Base-by-base conservation (phyloP, 2,329 filamentous ascomycete genomes). In the Chaetomiaceae sp. region DNA sequence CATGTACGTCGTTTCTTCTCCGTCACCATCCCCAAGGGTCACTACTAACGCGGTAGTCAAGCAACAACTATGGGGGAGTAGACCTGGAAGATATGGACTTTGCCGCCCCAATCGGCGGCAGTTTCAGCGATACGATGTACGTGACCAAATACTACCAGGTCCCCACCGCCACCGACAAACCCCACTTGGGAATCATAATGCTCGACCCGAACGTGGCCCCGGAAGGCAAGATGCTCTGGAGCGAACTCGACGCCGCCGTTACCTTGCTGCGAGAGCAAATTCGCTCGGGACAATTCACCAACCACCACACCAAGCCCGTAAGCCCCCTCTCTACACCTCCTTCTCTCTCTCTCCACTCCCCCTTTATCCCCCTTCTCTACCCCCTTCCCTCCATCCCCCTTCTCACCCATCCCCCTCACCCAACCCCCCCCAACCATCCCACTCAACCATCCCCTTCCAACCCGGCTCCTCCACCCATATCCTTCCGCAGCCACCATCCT, bases 261-360 rank as follows among this genome's bases (percentile, higher is more conserved):
- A 18, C 16, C 14, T 29, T 29, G 16, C 3, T 45, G 7, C 8
- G 25, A 18, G 16, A 18, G 16, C 32, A 32, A 14, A 11, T 13
- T n/a, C 25, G 27, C 25, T 32, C 4, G n/a, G 32, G 23, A 11
- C n/a, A 36, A 21, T 33, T 38, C 33, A 40, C 48, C 48, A 14
- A 51, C 33, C 48, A 45, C 18, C 48, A 51, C 41, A 51, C 48
- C 41, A 51, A 38, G 14, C 48, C 48, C 1, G 48, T 45, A 45
- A 38, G 33, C 11, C 25, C 33, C 11, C 10, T n/a, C n/a, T n/a
- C n/a, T n/a, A n/a, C n/a, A n/a, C n/a, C n/a, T n/a, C n/a, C n/a
- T n/a, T n/a, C n/a, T n/a, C n/a, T n/a, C n/a, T n/a, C n/a, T n/a
- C n/a, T n/a, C n/a, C n/a, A n/a, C n/a, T n/a, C n/a, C n/a, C n/a